Conservation (phyloP, 2,329 filamentous ascomycete genomes). For the Thelonectria discophora region DNA sequence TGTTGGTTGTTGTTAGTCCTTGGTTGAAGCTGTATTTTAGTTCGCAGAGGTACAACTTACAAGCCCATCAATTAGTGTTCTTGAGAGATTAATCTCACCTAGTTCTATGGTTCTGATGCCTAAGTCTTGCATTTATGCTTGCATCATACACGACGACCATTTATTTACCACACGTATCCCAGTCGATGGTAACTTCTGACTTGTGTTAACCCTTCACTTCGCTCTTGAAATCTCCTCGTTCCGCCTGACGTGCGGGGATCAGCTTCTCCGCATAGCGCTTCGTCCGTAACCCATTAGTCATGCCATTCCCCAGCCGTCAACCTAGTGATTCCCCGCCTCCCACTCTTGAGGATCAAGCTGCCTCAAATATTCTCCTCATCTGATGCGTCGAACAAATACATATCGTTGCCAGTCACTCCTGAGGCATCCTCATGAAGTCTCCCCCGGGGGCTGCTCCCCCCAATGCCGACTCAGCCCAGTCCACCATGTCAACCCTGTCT, state of each 20-base stretch:
- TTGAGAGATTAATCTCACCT: no score
- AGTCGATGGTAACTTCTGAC: no score
- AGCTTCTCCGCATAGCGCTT: slow-evolving; percentile 1
- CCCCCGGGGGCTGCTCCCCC: neutral
- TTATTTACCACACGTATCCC: no score
- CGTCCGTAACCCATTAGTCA: slow-evolving; percentile 14
- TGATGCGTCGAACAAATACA: neutral
- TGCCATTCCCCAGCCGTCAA: slow-evolving; percentile 12
- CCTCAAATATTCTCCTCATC: no score
- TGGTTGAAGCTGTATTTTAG: neutral
- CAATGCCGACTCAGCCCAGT: neutral
- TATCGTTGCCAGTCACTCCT: neutral
- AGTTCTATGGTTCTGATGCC: no score
- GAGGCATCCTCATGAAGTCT: slow-evolving; percentile 4
- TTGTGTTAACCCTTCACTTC: no score
- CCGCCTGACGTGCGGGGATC: slow-evolving; percentile 10
- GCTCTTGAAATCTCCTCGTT: neutral
- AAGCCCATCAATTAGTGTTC: no score
- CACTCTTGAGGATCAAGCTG: no score
- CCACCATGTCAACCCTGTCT: neutral
- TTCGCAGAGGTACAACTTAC: no score
- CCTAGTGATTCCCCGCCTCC: neutral
- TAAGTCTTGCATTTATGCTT: no score
- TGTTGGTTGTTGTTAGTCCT: neutral
- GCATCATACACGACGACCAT: no score